A percentile compares a stretch with the other conserved stretches of the same genome.
phyloP scores from a whole-genome alignment of 2,329 filamentous ascomycete species.

The Penicillium psychrosexuale region DNA sequence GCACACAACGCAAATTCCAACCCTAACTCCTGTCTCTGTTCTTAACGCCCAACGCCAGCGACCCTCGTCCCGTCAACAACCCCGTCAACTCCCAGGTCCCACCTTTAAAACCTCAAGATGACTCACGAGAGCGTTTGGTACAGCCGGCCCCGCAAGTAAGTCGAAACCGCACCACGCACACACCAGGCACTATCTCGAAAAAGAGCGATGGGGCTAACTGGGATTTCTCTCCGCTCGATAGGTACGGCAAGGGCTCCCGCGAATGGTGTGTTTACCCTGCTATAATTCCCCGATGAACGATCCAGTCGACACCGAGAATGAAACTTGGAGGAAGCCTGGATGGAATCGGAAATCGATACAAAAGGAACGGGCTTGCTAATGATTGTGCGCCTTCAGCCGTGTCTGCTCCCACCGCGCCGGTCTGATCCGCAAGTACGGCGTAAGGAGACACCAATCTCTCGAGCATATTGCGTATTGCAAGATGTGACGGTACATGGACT shows the following conservation, averaged over 20 bases:
- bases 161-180: conserved; percentile 10
- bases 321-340: conserved; percentile 9
- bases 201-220: conserved; percentile 18
- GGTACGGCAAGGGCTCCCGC: conserved; percentile 85
- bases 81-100: conserved; percentile 31
- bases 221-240: conserved; percentile 16
- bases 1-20: conserved; percentile 37
- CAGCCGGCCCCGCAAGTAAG: conserved; percentile 89
- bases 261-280: conserved; percentile 67
- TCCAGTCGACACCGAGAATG: conserved; percentile 5
- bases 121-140: conserved; percentile 98
- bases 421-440: conserved; percentile 99
- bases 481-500: conserved; percentile 6
- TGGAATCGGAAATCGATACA: conserved; percentile 17
- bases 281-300: conserved; percentile 13
- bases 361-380: conserved; percentile 27
- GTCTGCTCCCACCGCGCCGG: conserved; percentile 93
- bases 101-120: conserved; percentile 58
- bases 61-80: conserved; percentile 35
- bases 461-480: background rate
- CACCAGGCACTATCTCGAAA: conserved; percentile 8
- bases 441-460: conserved; percentile 26
- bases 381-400: conserved; percentile 53
- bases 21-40: conserved; percentile 28
- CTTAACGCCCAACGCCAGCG: conserved; percentile 38